Conservation (phyloP, 2,329 filamentous ascomycete species). For the Fusarium sterilihyphosum region DNA sequence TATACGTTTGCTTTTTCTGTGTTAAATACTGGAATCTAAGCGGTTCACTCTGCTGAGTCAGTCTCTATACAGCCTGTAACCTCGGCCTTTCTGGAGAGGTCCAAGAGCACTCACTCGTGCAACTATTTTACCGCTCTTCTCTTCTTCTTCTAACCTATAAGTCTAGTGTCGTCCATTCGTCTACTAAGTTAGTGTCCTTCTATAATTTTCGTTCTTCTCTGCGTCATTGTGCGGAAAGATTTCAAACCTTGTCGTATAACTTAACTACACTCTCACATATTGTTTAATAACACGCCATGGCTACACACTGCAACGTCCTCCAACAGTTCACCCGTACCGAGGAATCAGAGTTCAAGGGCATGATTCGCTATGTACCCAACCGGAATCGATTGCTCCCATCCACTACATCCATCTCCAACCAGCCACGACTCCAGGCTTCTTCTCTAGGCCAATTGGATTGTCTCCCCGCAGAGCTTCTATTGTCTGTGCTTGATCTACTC, state of each 20-base stretch:
- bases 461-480: constrained; percentile 41
- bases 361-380: constrained; percentile 22
- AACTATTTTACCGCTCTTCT: constrained; percentile 28
- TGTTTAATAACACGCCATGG: constrained; percentile 2
- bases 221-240: background rate
- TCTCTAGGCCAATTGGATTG: constrained; percentile 42
- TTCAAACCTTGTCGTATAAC: background rate
- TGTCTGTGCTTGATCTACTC: constrained; percentile 40
- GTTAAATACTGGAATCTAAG: constrained; percentile 23
- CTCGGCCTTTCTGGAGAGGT: constrained; percentile 27
- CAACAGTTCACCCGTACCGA: constrained; percentile 27
- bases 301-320: constrained; percentile 7
- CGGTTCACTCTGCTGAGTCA: constrained; percentile 34
- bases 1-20: constrained; percentile 28
- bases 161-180: constrained; percentile 22
- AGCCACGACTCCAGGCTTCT: constrained; percentile 15
- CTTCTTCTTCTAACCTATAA: constrained; percentile 20
- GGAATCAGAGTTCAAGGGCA: constrained; percentile 34
- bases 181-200: constrained; percentile 13
- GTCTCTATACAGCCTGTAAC: constrained; percentile 20
- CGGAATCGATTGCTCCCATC: constrained; percentile 16
- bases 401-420: constrained; percentile 6
- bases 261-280: background rate
- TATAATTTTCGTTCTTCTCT: constrained; percentile 11
- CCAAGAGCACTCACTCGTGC: constrained; percentile 10